Evolutionary conservation across 2,329 filamentous ascomycete species (phyloP).

Genomic region (Sporothrix brasiliensis): DNA sequence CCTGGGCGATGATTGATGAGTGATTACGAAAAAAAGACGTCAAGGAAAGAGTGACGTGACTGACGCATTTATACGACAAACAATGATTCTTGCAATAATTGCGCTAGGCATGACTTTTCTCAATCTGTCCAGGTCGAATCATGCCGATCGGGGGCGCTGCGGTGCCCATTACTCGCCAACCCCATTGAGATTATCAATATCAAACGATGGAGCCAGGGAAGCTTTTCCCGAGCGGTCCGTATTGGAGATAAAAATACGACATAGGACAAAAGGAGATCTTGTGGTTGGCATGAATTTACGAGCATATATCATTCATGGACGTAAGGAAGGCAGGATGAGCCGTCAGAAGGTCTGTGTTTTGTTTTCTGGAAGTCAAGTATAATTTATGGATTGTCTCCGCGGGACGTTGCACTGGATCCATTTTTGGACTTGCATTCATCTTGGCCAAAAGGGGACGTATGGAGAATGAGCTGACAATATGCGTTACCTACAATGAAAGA

Average conservation of each 20-base stretch:
- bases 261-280: not conserved
- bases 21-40: not conserved
- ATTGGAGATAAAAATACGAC: not conserved
- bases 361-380: not conserved
- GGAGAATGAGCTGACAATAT: too few relatives aligned
- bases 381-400: not conserved
- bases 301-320: not conserved
- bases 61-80: not conserved
- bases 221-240: slow-evolving; percentile 15
- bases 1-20: not conserved
- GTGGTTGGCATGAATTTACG: not conserved
- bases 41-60: not conserved
- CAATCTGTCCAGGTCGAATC: not conserved
- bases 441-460: not conserved
- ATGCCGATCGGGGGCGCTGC: not conserved
- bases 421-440: not conserved
- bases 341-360: not conserved
- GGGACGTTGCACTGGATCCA: not conserved
- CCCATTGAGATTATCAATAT: not conserved
- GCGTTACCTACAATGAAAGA: too few relatives aligned
- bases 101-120: not conserved
- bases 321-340: slow-evolving; percentile 3
- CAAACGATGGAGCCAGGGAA: slow-evolving; percentile 1
- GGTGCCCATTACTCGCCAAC: not conserved
- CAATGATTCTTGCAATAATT: not conserved